Conservation (phyloP, 768 basidiomycete genomes). For the Suillus cothurnatus region DNA sequence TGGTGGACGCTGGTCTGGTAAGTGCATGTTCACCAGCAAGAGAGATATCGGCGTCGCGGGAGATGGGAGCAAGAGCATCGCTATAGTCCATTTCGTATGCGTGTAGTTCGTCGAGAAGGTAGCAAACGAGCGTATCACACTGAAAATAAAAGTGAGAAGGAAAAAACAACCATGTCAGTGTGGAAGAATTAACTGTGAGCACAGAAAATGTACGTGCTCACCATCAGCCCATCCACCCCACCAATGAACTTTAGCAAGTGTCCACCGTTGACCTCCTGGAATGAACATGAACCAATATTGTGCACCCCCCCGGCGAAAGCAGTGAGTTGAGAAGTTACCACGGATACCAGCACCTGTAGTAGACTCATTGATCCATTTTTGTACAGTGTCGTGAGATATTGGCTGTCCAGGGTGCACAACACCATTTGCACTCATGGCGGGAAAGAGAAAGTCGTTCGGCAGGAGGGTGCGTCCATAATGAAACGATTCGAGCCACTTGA, state of each 20-base stretch:
- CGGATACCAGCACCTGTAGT: not conserved
- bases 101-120: too few relatives aligned
- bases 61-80: too few relatives aligned
- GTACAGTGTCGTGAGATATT: conserved; percentile 25
- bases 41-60: too few relatives aligned
- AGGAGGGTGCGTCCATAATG: conserved; percentile 14
- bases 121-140: too few relatives aligned
- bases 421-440: conserved; percentile 24
- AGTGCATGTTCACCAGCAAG: too few relatives aligned
- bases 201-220: conserved; percentile 32
- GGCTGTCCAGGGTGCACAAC: conserved; percentile 23
- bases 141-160: too few relatives aligned
- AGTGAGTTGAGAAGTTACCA: conserved; percentile 30
- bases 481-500: conserved; percentile 2
- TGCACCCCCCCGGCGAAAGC: conserved; percentile 30
- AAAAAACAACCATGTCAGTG: not conserved
- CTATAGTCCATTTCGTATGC: too few relatives aligned
- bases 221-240: conserved; percentile 22
- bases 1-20: too few relatives aligned
- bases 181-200: not conserved
- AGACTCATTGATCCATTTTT: conserved; percentile 21
- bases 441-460: conserved; percentile 24
- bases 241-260: conserved; percentile 27
- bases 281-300: conserved; percentile 31
- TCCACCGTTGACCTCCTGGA: conserved; percentile 38